Conservation (phyloP, 345 rosid genomes). For the thale cress (Arabidopsis thaliana) region DNA sequence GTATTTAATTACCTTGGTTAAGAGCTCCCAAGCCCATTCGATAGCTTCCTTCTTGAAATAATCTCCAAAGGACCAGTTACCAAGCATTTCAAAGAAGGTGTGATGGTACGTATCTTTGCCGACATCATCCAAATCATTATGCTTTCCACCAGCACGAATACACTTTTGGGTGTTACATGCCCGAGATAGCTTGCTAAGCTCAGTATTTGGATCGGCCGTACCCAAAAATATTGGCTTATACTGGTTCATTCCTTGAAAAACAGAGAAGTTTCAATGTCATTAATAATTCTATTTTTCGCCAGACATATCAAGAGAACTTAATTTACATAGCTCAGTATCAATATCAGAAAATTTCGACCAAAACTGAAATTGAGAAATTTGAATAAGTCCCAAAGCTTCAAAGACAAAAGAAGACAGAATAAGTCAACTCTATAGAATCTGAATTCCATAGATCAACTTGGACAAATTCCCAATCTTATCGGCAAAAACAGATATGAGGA, state of each 20-base stretch:
- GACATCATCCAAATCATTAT: conserved; percentile 96
- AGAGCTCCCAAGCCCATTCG: conserved; percentile 97
- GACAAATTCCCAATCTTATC: conserved; percentile 6
- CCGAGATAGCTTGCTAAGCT: conserved; percentile 72
- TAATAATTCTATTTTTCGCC: background rate
- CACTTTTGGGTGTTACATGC: conserved; percentile 97
- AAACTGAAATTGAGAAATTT: background rate
- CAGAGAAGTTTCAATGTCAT: conserved; percentile 17
- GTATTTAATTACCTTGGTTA: conserved; percentile 58
- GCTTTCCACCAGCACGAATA: conserved; percentile 97
- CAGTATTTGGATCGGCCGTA: conserved; percentile 81
- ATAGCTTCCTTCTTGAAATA: conserved; percentile 96
- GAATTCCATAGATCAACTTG: background rate
- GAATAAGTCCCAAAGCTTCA: background rate
- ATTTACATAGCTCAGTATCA: conserved; percentile 18
- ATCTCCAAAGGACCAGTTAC: conserved; percentile 99
- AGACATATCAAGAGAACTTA: conserved; percentile 5
- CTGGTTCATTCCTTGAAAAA: conserved; percentile 88
- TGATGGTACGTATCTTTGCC: conserved; percentile 99
- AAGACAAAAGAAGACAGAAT: background rate
- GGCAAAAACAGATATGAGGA: background rate
- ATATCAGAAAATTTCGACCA: background rate
- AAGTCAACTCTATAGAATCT: conserved; percentile 6
- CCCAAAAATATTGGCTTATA: conserved; percentile 92
- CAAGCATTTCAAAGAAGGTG: conserved; percentile 99